Conservation (phyloP, 768 basidiomycete genomes). For the Russula foetens region DNA sequence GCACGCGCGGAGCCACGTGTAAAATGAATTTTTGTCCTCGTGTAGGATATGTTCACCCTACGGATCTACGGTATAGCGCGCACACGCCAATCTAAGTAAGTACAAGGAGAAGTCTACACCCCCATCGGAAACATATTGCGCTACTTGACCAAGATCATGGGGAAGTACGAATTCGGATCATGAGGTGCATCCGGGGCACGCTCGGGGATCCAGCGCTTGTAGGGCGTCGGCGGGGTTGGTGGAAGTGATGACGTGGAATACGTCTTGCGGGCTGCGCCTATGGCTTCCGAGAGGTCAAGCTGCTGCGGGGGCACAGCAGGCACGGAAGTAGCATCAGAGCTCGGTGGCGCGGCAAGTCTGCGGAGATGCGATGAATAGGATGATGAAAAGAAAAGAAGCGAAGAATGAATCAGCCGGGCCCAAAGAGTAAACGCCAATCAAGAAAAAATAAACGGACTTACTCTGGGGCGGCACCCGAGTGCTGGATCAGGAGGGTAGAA, state of each 20-base stretch:
- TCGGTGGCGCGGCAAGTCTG: conserved; percentile 50
- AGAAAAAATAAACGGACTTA: conserved; percentile 30
- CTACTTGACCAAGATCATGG: conserved; percentile 53
- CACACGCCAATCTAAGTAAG: neutral
- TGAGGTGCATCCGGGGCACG: conserved; percentile 75
- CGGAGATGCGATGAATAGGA: neutral
- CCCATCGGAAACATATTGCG: conserved; percentile 26
- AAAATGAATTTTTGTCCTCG: neutral
- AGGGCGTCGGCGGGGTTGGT: conserved; percentile 59
- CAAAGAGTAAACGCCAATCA: neutral
- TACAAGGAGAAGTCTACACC: neutral
- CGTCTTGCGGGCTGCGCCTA: conserved; percentile 47
- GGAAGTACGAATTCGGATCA: conserved; percentile 74
- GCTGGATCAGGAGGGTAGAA: conserved; percentile 72
- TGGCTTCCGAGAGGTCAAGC: conserved; percentile 65
- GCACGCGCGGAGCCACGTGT: neutral
- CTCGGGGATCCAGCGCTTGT: conserved; percentile 68
- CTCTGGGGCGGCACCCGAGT: conserved; percentile 52
- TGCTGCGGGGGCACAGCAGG: conserved; percentile 37
- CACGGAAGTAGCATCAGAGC: conserved; percentile 33
- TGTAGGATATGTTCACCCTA: neutral
- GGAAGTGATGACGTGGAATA: conserved; percentile 63
- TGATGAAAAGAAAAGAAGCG: neutral
- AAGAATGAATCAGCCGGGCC: too few relatives aligned
- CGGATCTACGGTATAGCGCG: neutral